A percentile compares a stretch with the other conserved stretches of the same genome.
Evolutionary conservation across 2,329 filamentous ascomycete genomes (phyloP).

Genomic region (Hansfordia pulvinata): DNA sequence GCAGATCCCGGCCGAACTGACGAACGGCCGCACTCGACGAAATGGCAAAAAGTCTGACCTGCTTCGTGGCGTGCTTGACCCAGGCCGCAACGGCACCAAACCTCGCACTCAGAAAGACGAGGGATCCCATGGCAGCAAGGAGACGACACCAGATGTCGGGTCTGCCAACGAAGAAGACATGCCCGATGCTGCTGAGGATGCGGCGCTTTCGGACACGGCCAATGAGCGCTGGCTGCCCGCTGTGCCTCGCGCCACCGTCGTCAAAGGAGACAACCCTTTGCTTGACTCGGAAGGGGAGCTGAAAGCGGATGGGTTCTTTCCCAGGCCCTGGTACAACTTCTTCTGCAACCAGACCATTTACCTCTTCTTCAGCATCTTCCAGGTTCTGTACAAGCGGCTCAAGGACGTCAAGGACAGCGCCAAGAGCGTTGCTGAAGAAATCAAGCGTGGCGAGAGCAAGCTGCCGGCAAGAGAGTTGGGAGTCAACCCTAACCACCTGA

Average conservation of each 20-base stretch:
- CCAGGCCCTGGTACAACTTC: slow-evolving; percentile 71
- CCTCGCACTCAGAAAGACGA: slow-evolving; percentile 65
- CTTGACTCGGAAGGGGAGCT: slow-evolving; percentile 47
- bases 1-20: slow-evolving; percentile 54
- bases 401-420: slow-evolving; percentile 72
- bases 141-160: slow-evolving; percentile 74
- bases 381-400: slow-evolving; percentile 78
- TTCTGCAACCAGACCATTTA: slow-evolving; percentile 87
- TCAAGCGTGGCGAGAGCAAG: slow-evolving; percentile 56
- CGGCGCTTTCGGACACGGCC: slow-evolving; percentile 44
- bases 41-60: slow-evolving; percentile 69
- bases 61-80: slow-evolving; percentile 76
- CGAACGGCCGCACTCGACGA: slow-evolving; percentile 54
- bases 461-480: slow-evolving; percentile 78
- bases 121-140: slow-evolving; percentile 68
- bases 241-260: slow-evolving; percentile 40
- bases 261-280: slow-evolving; percentile 37
- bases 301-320: slow-evolving; percentile 69
- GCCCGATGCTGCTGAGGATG: slow-evolving; percentile 44
- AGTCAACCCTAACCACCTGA: slow-evolving; percentile 64
- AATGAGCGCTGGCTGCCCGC: slow-evolving; percentile 53
- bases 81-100: slow-evolving; percentile 55
- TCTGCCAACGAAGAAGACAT: slow-evolving; percentile 69
- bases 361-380: slow-evolving; percentile 88
- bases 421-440: slow-evolving; percentile 57